These are phyloP conservation scores for Ambrosiella beaveri DNA, from an alignment of 2,329 filamentous ascomycete species.

Conservation along the genomic window DNA sequence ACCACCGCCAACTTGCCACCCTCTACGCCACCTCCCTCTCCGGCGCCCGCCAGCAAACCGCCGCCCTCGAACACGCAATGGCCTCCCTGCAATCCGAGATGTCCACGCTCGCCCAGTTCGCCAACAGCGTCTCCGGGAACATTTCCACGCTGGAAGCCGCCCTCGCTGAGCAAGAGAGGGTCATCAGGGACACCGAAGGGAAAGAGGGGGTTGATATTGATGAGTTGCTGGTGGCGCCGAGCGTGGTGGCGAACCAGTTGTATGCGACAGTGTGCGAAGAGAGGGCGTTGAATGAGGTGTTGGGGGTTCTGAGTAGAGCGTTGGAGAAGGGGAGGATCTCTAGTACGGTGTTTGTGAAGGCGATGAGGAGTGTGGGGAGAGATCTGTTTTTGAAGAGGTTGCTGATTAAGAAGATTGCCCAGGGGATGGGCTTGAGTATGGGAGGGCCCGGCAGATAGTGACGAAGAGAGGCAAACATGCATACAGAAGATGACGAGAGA, in stretches of 20 bases:
- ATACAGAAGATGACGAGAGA: no score
- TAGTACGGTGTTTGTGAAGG: conserved; percentile 60
- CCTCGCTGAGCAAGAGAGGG: conserved; percentile 58
- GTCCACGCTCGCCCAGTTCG: conserved; percentile 50
- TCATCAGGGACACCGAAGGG: conserved; percentile 54
- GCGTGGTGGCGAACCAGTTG: conserved; percentile 79
- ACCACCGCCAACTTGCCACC: conserved; percentile 49
- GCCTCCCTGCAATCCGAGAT: conserved; percentile 57
- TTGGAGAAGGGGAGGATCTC: conserved; percentile 56
- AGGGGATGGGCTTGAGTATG: conserved; percentile 49
- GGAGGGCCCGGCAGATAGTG: neutral
- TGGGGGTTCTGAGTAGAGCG: conserved; percentile 64
- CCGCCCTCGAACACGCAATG: conserved; percentile 56
- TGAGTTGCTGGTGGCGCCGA: conserved; percentile 82
- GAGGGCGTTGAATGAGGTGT: conserved; percentile 65
- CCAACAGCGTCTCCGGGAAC: conserved; percentile 56
- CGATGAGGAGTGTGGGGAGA: conserved; percentile 54
- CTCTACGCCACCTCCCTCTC: conserved; percentile 60
- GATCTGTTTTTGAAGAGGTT: conserved; percentile 79
- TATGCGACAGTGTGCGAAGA: conserved; percentile 84
- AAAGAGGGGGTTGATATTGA: conserved; percentile 64
- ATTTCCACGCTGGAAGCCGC: conserved; percentile 61
- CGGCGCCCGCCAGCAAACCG: conserved; percentile 61
- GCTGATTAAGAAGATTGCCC: conserved; percentile 57
- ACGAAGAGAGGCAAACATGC: no score